Conservation (phyloP, 1,284 basidiomycete species). For the Earliella scabrosa region DNA sequence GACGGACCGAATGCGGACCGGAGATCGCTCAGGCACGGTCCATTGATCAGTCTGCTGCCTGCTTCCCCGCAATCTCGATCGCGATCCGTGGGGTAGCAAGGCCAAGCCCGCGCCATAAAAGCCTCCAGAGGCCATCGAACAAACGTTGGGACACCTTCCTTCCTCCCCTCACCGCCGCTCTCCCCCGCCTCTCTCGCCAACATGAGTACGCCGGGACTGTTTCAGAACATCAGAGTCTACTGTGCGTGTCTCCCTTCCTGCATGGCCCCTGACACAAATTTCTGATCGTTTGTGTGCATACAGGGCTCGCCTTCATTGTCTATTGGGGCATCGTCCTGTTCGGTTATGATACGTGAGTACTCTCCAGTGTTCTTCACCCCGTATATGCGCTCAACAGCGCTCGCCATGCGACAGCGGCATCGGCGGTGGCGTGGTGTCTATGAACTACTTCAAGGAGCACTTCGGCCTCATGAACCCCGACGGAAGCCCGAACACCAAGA, state of each 20-base stretch:
- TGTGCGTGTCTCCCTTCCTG: constrained; percentile 42
- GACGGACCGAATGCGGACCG: constrained; percentile 20
- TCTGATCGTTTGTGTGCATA: constrained; percentile 29
- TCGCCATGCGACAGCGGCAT: constrained; percentile 41
- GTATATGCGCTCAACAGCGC: neutral
- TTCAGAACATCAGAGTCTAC: constrained; percentile 64
- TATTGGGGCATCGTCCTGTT: constrained; percentile 84
- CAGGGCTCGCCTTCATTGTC: constrained; percentile 72
- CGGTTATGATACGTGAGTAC: constrained; percentile 72
- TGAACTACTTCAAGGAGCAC: constrained; percentile 60
- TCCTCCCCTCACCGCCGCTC: constrained; percentile 7
- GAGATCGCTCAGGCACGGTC: constrained; percentile 17
- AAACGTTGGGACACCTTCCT: constrained; percentile 9
- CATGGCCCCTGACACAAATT: neutral
- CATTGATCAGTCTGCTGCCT: neutral
- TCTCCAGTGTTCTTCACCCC: neutral
- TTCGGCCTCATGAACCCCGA: constrained; percentile 59
- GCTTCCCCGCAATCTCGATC: constrained; percentile 29
- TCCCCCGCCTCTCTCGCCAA: constrained; percentile 8
- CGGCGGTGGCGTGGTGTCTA: constrained; percentile 70
- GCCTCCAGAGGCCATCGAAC: neutral
- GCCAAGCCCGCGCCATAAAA: constrained; percentile 11
- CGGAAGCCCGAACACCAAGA: constrained; percentile 39
- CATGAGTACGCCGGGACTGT: constrained; percentile 24
- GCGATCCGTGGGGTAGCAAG: constrained; percentile 24